Conservation (phyloP, 257 asterid genomes). For the Plantago ovata region DNA sequence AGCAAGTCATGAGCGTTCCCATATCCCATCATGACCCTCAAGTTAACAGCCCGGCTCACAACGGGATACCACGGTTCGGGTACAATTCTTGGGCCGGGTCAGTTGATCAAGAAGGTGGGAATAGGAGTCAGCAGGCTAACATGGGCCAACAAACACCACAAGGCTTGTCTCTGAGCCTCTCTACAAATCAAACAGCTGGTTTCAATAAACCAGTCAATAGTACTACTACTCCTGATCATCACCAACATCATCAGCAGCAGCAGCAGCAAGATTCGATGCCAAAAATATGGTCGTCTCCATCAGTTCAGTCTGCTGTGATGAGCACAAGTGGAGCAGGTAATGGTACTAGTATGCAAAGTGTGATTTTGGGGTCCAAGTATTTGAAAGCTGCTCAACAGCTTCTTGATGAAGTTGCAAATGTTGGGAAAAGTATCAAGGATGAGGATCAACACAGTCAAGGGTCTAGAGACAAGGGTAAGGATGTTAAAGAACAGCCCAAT, state of each 20-base stretch:
- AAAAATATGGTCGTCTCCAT: too few species aligned
- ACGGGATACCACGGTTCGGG: slow-evolving; percentile 25
- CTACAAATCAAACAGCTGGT: slow-evolving; percentile 17
- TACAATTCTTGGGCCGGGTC: slow-evolving; percentile 24
- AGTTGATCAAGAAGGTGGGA: slow-evolving; percentile 8
- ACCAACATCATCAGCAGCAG: too few species aligned
- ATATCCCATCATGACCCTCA: slow-evolving; percentile 27
- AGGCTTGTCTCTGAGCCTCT: slow-evolving; percentile 61
- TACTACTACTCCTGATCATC: too few species aligned
- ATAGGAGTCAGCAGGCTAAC: slow-evolving; percentile 22
- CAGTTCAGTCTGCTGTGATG: too few species aligned
- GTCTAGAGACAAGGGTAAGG: slow-evolving; percentile 27
- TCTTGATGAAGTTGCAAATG: slow-evolving; percentile 58
- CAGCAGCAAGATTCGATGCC: too few species aligned
- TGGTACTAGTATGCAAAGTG: slow-evolving; percentile 20
- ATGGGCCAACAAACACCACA: slow-evolving; percentile 32
- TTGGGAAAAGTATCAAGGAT: slow-evolving; percentile 29
- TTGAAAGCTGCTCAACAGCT: slow-evolving; percentile 61
- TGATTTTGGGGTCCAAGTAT: slow-evolving; percentile 54
- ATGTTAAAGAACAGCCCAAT: slow-evolving; percentile 20
- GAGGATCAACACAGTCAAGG: not conserved
- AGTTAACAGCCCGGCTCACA: slow-evolving; percentile 21
- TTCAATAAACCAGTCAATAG: slow-evolving; percentile 1
- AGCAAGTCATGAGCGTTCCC: slow-evolving; percentile 43
- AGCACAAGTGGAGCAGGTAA: not conserved